Evolutionary conservation across 495 filamentous ascomycete genomes (phyloP).

Genomic region (Corynascus novoguineensis): DNA sequence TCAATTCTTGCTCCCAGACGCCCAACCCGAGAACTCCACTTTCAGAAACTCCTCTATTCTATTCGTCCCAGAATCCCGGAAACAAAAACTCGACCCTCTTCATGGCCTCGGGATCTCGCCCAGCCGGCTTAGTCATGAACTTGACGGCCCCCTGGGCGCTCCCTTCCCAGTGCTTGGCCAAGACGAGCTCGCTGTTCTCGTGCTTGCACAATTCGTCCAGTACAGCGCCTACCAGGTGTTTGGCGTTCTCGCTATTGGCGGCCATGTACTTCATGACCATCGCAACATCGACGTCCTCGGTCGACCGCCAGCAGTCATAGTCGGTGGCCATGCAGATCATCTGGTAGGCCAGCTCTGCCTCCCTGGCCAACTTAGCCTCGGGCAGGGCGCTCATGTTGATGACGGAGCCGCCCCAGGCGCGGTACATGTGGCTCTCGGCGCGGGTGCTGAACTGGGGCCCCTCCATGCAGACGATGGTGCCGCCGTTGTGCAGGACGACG

Average conservation of each 20-base stretch:
- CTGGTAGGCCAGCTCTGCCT: slow-evolving; percentile 94
- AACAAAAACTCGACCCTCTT: slow-evolving; percentile 75
- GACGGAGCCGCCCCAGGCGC: slow-evolving; percentile 78
- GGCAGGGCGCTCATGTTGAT: slow-evolving; percentile 99
- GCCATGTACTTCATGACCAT: slow-evolving; percentile 98
- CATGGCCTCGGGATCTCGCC: slow-evolving; percentile 56
- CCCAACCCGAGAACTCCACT: neutral
- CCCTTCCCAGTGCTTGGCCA: slow-evolving; percentile 69
- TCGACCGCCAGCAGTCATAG: slow-evolving; percentile 92
- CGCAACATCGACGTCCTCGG: slow-evolving; percentile 78
- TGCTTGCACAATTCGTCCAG: slow-evolving; percentile 75
- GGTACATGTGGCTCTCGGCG: slow-evolving; percentile 91
- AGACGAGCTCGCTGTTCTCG: slow-evolving; percentile 67
- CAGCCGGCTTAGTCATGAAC: slow-evolving; percentile 65
- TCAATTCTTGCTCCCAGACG: neutral
- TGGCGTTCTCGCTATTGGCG: slow-evolving; percentile 81
- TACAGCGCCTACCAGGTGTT: slow-evolving; percentile 76
- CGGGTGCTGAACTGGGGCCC: slow-evolving; percentile 97
- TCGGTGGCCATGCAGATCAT: slow-evolving; percentile 99
- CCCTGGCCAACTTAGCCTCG: slow-evolving; percentile 89
- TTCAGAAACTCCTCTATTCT: neutral
- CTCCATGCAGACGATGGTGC: slow-evolving; percentile 90
- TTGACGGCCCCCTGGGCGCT: slow-evolving; percentile 58
- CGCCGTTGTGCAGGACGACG: slow-evolving; percentile 68
- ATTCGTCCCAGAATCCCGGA: slow-evolving; percentile 51